A percentile compares a stretch with the other conserved stretches of the same genome.
Conservation (phyloP, 2,329 filamentous ascomycete genomes). For the Xylariaceae sp. region DNA sequence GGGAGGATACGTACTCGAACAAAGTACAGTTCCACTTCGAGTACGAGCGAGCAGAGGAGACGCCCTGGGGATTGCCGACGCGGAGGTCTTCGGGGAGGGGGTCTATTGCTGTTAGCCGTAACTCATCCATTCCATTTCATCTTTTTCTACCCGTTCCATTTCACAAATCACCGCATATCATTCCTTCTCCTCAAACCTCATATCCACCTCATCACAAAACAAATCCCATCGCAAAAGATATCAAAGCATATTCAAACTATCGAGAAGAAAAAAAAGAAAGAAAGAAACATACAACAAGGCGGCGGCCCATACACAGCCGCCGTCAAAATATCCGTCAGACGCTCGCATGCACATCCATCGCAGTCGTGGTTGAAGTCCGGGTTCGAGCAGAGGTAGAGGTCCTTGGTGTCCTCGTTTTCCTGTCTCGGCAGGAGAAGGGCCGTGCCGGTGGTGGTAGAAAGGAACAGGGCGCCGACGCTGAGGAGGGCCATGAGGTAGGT, state of each 20-base stretch:
- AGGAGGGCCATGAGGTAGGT: conserved; percentile 7
- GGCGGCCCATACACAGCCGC: conserved; percentile 21
- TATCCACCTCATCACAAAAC: too few relatives aligned
- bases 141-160: too few relatives aligned
- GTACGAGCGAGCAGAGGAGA: conserved; percentile 25
- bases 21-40: conserved; percentile 26
- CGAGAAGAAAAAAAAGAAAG: background rate
- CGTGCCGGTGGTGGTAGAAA: background rate
- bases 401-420: conserved; percentile 18
- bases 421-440: conserved; percentile 12
- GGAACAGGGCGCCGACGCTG: background rate
- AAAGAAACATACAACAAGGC: conserved; percentile 22
- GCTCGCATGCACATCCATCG: conserved; percentile 22
- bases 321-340: conserved; percentile 16
- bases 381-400: conserved; percentile 27
- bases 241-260: too few relatives aligned
- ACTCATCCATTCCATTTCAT: too few relatives aligned
- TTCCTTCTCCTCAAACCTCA: too few relatives aligned
- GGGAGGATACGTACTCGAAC: conserved; percentile 21
- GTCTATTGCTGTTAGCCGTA: conserved; percentile 8
- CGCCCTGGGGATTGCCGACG: conserved; percentile 25
- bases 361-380: conserved; percentile 26
- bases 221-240: background rate
- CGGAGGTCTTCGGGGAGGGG: conserved; percentile 23
- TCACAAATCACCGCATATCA: background rate